These are phyloP conservation scores for Massarina eburnea DNA, from an alignment of 2,329 filamentous ascomycete species.

Conservation along the genomic window DNA sequence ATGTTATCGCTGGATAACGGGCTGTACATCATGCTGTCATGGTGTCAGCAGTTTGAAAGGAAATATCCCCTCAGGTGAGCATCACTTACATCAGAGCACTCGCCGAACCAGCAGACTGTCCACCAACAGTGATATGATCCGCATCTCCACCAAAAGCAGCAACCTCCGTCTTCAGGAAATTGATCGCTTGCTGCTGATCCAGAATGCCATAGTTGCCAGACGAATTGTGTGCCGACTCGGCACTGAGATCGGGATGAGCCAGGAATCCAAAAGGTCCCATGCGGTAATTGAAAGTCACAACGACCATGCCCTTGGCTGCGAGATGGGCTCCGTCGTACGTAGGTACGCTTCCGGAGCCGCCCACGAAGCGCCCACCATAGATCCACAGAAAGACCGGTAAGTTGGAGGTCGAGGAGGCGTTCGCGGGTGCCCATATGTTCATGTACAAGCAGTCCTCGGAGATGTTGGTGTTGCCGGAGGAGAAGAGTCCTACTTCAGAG, in stretches of 20 bases:
- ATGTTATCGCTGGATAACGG: neutral
- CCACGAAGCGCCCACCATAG: conserved; percentile 1
- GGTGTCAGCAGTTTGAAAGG: too few species aligned
- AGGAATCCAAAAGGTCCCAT: conserved; percentile 1
- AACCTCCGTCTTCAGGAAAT: conserved; percentile 47
- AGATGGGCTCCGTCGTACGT: neutral
- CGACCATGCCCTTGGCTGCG: neutral
- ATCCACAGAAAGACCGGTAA: neutral
- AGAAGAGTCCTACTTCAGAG: too few species aligned
- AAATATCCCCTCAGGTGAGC: too few species aligned
- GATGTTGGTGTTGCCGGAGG: too few species aligned
- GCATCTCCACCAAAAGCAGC: conserved; percentile 21
- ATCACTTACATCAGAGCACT: too few species aligned
- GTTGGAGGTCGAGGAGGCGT: neutral
- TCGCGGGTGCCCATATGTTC: conserved; percentile 7
- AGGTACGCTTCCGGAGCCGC: neutral
- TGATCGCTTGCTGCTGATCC: conserved; percentile 25
- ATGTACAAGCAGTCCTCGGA: neutral
- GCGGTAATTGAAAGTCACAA: conserved; percentile 3
- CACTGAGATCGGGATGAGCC: neutral
- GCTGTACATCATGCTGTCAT: too few species aligned
- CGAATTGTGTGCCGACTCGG: neutral
- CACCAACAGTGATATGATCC: conserved; percentile 11
- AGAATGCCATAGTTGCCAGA: conserved; percentile 8
- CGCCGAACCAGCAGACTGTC: conserved; percentile 10